Evolutionary conservation across 202 grass and related monocot species (phyloP).

Genomic region (Digitaria exilis): DNA sequence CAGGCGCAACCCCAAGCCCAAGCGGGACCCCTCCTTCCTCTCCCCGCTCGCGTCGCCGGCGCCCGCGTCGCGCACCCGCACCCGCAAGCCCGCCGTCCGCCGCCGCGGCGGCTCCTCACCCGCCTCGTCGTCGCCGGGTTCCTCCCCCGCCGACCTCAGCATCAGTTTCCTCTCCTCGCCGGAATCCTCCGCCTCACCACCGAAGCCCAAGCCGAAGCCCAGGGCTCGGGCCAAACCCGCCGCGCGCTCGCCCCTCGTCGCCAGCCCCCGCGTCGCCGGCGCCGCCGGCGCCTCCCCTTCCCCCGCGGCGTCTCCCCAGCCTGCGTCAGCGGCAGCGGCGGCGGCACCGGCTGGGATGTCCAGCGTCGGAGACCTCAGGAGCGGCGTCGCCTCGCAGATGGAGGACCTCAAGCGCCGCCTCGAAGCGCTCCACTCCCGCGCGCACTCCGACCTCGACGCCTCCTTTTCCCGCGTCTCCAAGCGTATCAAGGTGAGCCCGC

Average conservation of each 20-base stretch:
- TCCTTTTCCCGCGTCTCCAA: slow-evolving; percentile 67
- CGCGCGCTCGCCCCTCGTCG: slow-evolving; percentile 19
- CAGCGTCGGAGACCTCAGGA: slow-evolving; percentile 65
- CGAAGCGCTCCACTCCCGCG: slow-evolving; percentile 59
- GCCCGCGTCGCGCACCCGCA: neutral
- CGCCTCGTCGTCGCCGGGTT: slow-evolving; percentile 1
- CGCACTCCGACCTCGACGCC: slow-evolving; percentile 60
- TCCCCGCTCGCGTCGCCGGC: slow-evolving; percentile 20
- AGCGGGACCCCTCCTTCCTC: slow-evolving; percentile 29
- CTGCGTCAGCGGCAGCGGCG: neutral
- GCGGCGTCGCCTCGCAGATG: slow-evolving; percentile 47
- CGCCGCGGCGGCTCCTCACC: neutral
- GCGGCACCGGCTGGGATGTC: neutral
- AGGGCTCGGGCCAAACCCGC: slow-evolving; percentile 24
- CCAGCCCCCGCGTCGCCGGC: neutral
- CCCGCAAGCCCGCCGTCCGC: neutral
- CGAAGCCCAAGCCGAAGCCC: neutral
- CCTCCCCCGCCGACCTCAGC: neutral
- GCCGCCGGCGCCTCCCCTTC: slow-evolving; percentile 37
- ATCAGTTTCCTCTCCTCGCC: slow-evolving; percentile 30
- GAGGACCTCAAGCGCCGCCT: slow-evolving; percentile 69
- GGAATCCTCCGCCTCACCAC: slow-evolving; percentile 25
- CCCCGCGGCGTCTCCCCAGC: neutral
- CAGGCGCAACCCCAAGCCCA: slow-evolving; percentile 27
- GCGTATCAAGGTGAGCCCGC: slow-evolving; percentile 61